Evolutionary conservation across 495 filamentous ascomycete genomes (phyloP), one percentile per base, ranked within the genome.

Genomic region (Aspergillus sclerotioniger): DNA sequence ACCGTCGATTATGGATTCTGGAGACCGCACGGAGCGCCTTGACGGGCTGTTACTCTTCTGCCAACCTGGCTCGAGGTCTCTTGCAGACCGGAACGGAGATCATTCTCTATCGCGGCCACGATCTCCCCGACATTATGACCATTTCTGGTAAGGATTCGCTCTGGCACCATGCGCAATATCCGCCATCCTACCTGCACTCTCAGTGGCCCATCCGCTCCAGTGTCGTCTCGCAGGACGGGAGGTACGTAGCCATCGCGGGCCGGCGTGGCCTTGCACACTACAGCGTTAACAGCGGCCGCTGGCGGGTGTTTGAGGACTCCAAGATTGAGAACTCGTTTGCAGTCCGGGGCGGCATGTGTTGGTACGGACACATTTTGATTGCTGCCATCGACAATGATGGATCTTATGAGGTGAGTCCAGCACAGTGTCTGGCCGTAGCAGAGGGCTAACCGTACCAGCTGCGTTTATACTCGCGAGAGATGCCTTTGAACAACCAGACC

Each of bases 231-330:
- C 79, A 87, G 20, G 95, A 99, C 68, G 93, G 94, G 9, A 81
- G 93, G 71, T 99, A 98, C 76, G 85, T 98, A 44, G 93, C 94
- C 3, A 87, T 99, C 31, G 94, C 95, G 7, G 95, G 95, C n/a
- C 80, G 86, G 61, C 83, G 93, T 52, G 95, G 95, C 0, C 74
- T 99, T 33, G 95, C 92, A 16, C 95, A 99, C 69, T 99, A 98
- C 71, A 97, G 93, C 62, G 84, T 97, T 44, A 89, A 86, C 61
- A 97, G 93, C 71, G 90, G 92, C 21, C 83, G 95, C 57, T 99
- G 95, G 95, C 97, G 94, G 66, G 92, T 87, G 0, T 98, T 98
- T 71, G 84, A 87, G 53, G 90, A 94, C 62, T 80, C 86, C 21
- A 84, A 78, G 44, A 81, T 87, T 63, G 93, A 97, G 66, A 91